phyloP scores from a whole-genome alignment of 192 early-diverging fungal species.

The Backusella australiensis region DNA sequence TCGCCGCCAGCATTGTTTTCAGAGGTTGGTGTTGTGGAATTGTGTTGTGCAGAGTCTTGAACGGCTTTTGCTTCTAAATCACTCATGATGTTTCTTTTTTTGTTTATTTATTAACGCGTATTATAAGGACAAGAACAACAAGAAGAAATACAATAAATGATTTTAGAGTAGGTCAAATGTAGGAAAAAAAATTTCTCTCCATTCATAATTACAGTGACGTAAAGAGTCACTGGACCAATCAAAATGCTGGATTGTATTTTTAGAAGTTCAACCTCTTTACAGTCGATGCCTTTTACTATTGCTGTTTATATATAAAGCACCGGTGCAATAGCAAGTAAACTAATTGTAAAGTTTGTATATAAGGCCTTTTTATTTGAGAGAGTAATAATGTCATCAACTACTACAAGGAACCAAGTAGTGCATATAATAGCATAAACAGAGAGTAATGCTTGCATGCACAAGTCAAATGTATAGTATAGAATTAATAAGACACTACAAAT shows the following conservation, averaged over 20 bases:
- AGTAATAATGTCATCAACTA: too few relatives aligned
- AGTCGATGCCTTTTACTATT: too few relatives aligned
- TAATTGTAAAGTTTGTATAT: too few relatives aligned
- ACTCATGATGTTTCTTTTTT: conserved; percentile 5
- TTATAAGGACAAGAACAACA: neutral
- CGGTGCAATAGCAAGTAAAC: too few relatives aligned
- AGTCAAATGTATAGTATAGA: too few relatives aligned
- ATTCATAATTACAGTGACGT: neutral
- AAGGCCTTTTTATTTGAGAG: too few relatives aligned
- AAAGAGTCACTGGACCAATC: neutral
- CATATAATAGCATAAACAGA: too few relatives aligned
- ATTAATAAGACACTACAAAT: too few relatives aligned
- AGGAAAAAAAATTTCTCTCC: neutral
- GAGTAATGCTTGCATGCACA: too few relatives aligned
- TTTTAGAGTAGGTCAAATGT: neutral
- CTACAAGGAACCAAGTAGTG: too few relatives aligned
- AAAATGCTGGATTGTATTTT: neutral
- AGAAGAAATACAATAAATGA: conserved; percentile 6
- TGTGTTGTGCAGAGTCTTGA: conserved; percentile 15
- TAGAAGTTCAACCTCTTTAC: neutral
- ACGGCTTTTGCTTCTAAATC: conserved; percentile 16
- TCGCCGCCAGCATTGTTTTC: neutral
- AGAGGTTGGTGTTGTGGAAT: neutral
- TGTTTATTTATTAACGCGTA: neutral
- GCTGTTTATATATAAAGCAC: too few relatives aligned